Conservation (phyloP, 345 rosid species). For the Cardiospermum halicacabum region DNA sequence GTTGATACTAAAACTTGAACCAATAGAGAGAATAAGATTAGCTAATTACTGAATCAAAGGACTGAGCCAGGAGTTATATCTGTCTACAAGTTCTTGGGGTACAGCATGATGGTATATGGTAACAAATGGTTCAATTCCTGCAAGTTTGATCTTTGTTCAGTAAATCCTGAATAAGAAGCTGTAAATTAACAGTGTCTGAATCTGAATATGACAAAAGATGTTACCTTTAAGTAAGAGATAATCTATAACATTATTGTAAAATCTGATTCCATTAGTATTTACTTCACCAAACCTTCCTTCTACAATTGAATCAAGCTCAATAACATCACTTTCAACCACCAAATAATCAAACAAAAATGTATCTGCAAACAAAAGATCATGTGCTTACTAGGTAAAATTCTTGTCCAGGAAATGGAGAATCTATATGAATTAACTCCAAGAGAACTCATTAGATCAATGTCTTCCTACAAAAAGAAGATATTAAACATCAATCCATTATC, state of each 20-base stretch:
- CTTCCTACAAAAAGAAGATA: constrained; percentile 15
- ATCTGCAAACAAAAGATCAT: background rate
- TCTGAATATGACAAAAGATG: background rate
- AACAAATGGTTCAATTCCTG: constrained; percentile 47
- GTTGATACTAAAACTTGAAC: too few relatives aligned
- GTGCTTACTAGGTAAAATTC: constrained; percentile 35
- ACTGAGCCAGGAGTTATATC: constrained; percentile 38
- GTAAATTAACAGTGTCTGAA: background rate
- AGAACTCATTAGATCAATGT: constrained; percentile 27
- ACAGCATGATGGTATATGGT: constrained; percentile 33
- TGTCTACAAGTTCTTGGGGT: constrained; percentile 36
- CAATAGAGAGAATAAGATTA: background rate
- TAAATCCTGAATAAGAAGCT: background rate
- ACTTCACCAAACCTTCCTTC: constrained; percentile 39
- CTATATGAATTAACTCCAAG: constrained; percentile 39
- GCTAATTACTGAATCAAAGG: constrained; percentile 34
- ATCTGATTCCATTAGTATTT: constrained; percentile 32
- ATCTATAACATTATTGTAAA: constrained; percentile 32
- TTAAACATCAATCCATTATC: background rate
- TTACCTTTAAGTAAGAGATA: constrained; percentile 33
- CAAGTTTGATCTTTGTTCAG: background rate
- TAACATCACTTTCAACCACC: background rate
- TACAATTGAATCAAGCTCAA: constrained; percentile 11
- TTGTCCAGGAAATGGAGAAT: constrained; percentile 42
- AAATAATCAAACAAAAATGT: background rate